phyloP scores from a whole-genome alignment of 2,329 filamentous ascomycete species.

The Xylaria sp. region DNA sequence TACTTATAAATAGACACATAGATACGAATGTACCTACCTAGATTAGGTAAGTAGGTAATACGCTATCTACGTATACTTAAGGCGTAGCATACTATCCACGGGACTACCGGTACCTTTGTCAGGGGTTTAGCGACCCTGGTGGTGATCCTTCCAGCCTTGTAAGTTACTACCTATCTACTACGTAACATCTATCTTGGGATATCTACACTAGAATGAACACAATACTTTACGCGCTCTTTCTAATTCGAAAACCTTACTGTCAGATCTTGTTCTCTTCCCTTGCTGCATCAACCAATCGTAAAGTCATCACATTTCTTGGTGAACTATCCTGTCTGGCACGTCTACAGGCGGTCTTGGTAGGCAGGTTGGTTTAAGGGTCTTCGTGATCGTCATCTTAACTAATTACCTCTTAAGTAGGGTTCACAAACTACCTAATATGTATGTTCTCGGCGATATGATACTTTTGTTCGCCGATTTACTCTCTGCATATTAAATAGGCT shows the following conservation, averaged over 20 bases:
- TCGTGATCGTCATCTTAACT: background rate
- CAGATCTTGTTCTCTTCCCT: background rate
- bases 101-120: background rate
- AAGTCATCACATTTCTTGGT: background rate
- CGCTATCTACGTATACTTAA: no score
- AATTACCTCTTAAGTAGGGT: background rate
- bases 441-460: background rate
- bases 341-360: no score
- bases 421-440: no score
- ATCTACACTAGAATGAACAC: background rate
- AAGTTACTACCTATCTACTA: conserved; percentile 3
- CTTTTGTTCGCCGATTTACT: background rate
- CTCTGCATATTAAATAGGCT: no score
- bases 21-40: no score
- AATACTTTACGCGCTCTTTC: no score
- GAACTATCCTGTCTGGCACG: background rate
- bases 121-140: conserved; percentile 8
- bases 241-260: no score
- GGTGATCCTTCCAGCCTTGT: conserved; percentile 9
- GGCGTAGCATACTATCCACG: no score
- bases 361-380: background rate
- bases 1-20: no score
- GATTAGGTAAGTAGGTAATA: no score
- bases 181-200: background rate
- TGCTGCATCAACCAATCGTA: background rate